Evolutionary conservation across 768 basidiomycete species (phyloP), one percentile per base, ranked within the genome.

Genomic region (Kwoniella dejecticola): DNA sequence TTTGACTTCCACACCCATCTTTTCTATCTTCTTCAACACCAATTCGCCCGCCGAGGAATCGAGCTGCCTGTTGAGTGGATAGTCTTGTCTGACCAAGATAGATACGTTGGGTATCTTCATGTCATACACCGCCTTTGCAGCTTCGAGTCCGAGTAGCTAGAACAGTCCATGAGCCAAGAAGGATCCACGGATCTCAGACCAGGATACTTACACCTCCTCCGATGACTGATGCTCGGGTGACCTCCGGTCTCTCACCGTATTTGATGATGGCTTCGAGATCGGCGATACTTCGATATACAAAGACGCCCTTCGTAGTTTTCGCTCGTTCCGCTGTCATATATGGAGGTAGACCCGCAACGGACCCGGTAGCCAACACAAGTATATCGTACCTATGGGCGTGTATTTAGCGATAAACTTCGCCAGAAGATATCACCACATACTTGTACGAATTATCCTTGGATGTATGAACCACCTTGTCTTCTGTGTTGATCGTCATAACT

Each of bases 111-210:
- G 76, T 55, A 85, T 79, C 0, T 80, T 79, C 60, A 88, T 78
- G 72, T 89, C 88, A 67, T 84, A 84, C 6, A 84, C 81, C 0
- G 87, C 88, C 69, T 89, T 89, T 2, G 88, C 88, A 2, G 88
- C 87, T 77, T 89, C 88, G 30, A 89, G 79, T 11, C 88, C 88
- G 17, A 89, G 82, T 11, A 89, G 75, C 64, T 66, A 30, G 21
- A 38, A 3, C 7, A 3, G 26, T 26, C 19, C 13, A 29, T 53
- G 4, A 17, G 41, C 33, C 33, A 40, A 24, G 24, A 6, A 8
- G 24, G 6, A 7, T 5, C 42, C 36, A 41, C 4, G 2, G 30
- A 36, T 36, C 26, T 23, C 3, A 23, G 23, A 0, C 4, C 3
- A 36, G 2, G 8, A 2, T 26, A 61, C 59, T 61, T 29, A 66